These are phyloP conservation scores for Violaceomyces palustris DNA, from an alignment of 1,284 basidiomycete genomes.

Conservation along the genomic window DNA sequence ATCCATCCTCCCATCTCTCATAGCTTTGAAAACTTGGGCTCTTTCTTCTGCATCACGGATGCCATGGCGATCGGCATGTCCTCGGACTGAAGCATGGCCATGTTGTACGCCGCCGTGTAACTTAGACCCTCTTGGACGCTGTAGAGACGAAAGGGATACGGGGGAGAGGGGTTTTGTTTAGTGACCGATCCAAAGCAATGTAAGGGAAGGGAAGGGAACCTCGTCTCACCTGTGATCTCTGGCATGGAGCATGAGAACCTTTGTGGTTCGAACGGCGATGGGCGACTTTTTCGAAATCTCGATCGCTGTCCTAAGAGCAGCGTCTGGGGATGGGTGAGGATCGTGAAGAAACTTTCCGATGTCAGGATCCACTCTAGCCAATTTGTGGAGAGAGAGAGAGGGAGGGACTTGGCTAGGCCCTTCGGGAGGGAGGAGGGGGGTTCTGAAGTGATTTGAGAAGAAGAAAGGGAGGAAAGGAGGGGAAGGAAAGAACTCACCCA, in stretches of 20 bases:
- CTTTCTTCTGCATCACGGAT: slow-evolving; percentile 54
- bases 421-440: too few species aligned
- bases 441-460: too few species aligned
- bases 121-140: slow-evolving; percentile 70
- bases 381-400: too few species aligned
- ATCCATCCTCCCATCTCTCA: slow-evolving; percentile 8
- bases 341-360: too few species aligned
- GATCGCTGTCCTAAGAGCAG: slow-evolving; percentile 65
- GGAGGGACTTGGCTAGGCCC: too few species aligned
- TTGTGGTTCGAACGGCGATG: slow-evolving; percentile 74
- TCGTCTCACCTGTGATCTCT: slow-evolving; percentile 65
- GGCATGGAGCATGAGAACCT: slow-evolving; percentile 68
- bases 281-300: slow-evolving; percentile 74
- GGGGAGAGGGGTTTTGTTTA: too few species aligned
- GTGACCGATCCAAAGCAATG: too few species aligned
- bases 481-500: slow-evolving; percentile 20
- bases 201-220: too few species aligned
- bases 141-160: not conserved
- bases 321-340: too few species aligned
- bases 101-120: slow-evolving; percentile 76
- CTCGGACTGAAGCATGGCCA: slow-evolving; percentile 65
- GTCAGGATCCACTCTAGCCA: too few species aligned
- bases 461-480: too few species aligned
- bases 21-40: slow-evolving; percentile 48
- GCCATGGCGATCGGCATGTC: slow-evolving; percentile 58